These are phyloP conservation scores for Polygonum aviculare DNA, from an alignment of 148 eudicot genomes.

Conservation along the genomic window DNA sequence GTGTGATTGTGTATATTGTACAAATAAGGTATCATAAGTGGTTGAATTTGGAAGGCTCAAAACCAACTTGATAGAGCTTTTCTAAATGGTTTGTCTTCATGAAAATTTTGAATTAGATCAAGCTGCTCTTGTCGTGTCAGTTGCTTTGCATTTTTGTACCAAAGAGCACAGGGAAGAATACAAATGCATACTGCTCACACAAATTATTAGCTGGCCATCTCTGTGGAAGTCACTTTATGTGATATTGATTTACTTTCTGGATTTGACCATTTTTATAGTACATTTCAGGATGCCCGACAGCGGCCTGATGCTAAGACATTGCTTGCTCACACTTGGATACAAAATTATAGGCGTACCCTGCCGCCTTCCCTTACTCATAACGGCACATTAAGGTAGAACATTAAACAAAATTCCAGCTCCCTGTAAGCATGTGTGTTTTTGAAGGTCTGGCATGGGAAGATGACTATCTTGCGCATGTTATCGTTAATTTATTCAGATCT, in stretches of 20 bases:
- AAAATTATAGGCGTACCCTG: slow-evolving; percentile 78
- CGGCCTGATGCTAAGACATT: slow-evolving; percentile 96
- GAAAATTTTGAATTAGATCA: slow-evolving; percentile 1
- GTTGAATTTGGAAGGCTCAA: not conserved
- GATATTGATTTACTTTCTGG: slow-evolving; percentile 10
- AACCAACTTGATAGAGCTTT: not conserved
- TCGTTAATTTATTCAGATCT: not conserved
- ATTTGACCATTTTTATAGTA: slow-evolving; percentile 14
- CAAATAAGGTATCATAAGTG: not conserved
- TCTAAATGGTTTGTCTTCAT: not conserved
- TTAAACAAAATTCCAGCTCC: not conserved
- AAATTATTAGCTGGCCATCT: not conserved
- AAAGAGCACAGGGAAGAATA: not conserved
- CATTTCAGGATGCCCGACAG: slow-evolving; percentile 90
- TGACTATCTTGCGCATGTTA: not conserved
- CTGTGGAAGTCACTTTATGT: not conserved
- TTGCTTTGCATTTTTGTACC: slow-evolving; percentile 3
- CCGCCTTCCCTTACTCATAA: slow-evolving; percentile 72
- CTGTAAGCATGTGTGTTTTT: not conserved
- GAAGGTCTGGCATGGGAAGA: not conserved
- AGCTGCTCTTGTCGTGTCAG: not conserved
- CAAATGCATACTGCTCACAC: not conserved
- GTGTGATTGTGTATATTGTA: not conserved
- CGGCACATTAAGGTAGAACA: slow-evolving; percentile 60
- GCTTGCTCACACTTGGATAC: slow-evolving; percentile 97